Base-by-base conservation (phyloP, 129 eudicot genomes). In the Arctium lappa region DNA sequence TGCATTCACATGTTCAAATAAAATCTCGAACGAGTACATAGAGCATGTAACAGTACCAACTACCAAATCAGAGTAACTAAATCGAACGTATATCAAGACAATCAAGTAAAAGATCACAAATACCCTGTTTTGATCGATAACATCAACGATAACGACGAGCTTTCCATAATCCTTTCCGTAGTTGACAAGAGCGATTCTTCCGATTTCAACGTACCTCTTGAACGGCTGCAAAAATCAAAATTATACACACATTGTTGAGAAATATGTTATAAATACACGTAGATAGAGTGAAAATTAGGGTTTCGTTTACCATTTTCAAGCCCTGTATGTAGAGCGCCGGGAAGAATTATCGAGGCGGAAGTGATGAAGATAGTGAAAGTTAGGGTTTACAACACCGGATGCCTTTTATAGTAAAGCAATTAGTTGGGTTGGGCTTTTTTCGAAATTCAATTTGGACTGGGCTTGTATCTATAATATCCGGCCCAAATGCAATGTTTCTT, bases 181-280 rank as follows among this genome's bases (percentile, higher is more conserved):
- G 88, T 94, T 94, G 42, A 91, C 91, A 11, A 94, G 91, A 32
- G 98, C 97, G 4, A 94, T 91, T 80, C 98, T 86, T 76, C 98
- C 98, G 79, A 94, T 86, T 91, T 94, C 98, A 6, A 94, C 94
- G 84, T 86, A 94, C 84, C 98, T 89, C 91, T 91, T 94, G 94
- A 94, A 94, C 89, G 98, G 97, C 98, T 93, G 71, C 81, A 79
- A 56, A 75, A n/a, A 81, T 33, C 16, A 70, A 31, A 69, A 7
- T 79, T 63, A 44, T 11, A 76, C 1, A 2, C 22, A 37, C 48
- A 65, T 50, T 33, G 63, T 12, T 39, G 34, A 75, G 42, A 50
- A 3, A 44, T 6, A 32, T 0, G 22, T 30, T 63, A 22, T 4
- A 3, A 3, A n/a, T 33, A 44, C 15, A 8, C 60, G 29, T 66